These are phyloP conservation scores for Penicillium crustosum DNA, from an alignment of 2,329 filamentous ascomycete species.

Conservation along the genomic window DNA sequence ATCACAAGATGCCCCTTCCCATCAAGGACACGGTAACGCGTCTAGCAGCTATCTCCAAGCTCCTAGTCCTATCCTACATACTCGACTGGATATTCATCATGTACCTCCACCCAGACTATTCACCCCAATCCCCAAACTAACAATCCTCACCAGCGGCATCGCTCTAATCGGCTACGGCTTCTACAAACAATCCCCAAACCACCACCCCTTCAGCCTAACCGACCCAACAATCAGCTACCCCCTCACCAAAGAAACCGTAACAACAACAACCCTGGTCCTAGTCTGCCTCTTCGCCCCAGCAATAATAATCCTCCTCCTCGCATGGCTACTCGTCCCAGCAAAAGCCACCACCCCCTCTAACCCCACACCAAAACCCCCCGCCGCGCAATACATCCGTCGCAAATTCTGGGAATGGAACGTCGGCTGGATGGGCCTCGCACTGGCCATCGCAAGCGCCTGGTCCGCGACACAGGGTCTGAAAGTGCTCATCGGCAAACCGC, in stretches of 20 bases:
- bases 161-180: conserved; percentile 61
- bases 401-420: conserved; percentile 91
- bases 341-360: conserved; percentile 50
- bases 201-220: conserved; percentile 68
- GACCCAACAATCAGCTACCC: conserved; percentile 81
- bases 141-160: conserved; percentile 46
- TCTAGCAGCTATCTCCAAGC: conserved; percentile 41
- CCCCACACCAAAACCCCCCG: conserved; percentile 46
- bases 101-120: conserved; percentile 37
- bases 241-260: conserved; percentile 70
- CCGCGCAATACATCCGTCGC: conserved; percentile 68
- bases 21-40: background rate
- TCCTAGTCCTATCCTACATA: conserved; percentile 65
- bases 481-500: conserved; percentile 65
- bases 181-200: conserved; percentile 62
- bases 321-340: conserved; percentile 69
- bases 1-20: background rate
- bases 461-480: conserved; percentile 86
- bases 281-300: conserved; percentile 65
- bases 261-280: conserved; percentile 64
- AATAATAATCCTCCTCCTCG: conserved; percentile 66
- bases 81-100: conserved; percentile 70
- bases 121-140: background rate
- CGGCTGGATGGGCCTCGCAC: conserved; percentile 76
- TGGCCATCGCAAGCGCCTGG: conserved; percentile 70